A percentile compares a stretch with the other conserved stretches of the same genome.
These are phyloP conservation scores for Zymoseptoria tritici DNA, from an alignment of 2,329 filamentous ascomycete genomes.

Conservation along the genomic window DNA sequence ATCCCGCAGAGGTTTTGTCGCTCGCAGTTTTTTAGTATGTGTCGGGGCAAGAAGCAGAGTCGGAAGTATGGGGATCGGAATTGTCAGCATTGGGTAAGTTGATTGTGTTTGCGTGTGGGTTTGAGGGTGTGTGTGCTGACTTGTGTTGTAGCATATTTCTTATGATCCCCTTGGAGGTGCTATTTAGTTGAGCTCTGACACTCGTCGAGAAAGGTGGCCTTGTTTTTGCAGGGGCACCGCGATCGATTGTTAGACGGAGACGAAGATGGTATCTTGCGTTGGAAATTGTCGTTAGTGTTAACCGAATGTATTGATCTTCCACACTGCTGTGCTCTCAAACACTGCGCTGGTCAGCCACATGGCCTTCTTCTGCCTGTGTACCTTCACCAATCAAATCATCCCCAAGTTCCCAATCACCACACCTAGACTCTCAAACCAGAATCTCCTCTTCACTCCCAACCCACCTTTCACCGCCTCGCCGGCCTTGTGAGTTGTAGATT, in stretches of 20 bases:
- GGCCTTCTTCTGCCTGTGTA: too few relatives aligned
- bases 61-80: background rate
- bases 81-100: background rate
- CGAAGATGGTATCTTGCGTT: too few relatives aligned
- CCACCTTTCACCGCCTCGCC: constrained; percentile 35
- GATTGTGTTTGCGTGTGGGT: too few relatives aligned
- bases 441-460: constrained; percentile 69
- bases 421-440: constrained; percentile 74
- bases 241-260: too few relatives aligned
- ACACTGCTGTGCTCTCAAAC: background rate
- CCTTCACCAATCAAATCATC: constrained; percentile 14
- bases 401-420: constrained; percentile 71
- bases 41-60: background rate
- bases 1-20: background rate
- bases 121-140: too few relatives aligned
- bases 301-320: background rate
- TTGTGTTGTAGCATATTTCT: too few relatives aligned
- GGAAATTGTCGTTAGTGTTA: too few relatives aligned
- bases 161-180: too few relatives aligned
- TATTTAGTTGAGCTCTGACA: too few relatives aligned
- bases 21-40: background rate
- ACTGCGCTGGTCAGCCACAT: too few relatives aligned
- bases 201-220: too few relatives aligned
- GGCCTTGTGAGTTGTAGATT: constrained; percentile 3
- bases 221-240: too few relatives aligned